phyloP scores from a whole-genome alignment of 2,329 filamentous ascomycete species.

The Xylariaceae sp. region DNA sequence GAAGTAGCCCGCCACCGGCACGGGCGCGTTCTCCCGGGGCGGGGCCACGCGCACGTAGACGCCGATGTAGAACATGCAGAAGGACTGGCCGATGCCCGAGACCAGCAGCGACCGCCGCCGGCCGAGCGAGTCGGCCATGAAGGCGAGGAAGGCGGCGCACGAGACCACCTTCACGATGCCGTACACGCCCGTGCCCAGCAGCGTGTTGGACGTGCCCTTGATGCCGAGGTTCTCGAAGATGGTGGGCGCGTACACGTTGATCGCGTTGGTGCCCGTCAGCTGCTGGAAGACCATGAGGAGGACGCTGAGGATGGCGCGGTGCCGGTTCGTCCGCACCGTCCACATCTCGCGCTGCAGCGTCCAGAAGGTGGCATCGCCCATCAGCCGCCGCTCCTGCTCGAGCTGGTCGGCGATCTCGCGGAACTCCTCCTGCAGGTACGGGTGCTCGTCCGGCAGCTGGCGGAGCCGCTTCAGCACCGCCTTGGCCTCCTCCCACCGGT shows the following conservation, averaged over 20 bases:
- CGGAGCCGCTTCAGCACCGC: conserved; percentile 50
- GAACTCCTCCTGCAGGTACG: conserved; percentile 54
- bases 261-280: conserved; percentile 54
- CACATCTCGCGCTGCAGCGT: conserved; percentile 61
- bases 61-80: conserved; percentile 61
- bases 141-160: conserved; percentile 52
- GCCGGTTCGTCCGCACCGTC: conserved; percentile 54
- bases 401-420: conserved; percentile 56
- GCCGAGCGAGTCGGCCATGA: conserved; percentile 56
- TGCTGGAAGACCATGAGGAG: conserved; percentile 62
- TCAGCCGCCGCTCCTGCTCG: conserved; percentile 55
- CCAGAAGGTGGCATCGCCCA: conserved; percentile 47
- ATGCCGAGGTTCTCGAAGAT: conserved; percentile 33
- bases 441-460: conserved; percentile 45
- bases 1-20: conserved; percentile 58
- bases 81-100: conserved; percentile 54
- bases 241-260: conserved; percentile 31
- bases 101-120: conserved; percentile 50
- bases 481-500: conserved; percentile 59
- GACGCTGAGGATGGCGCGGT: conserved; percentile 59
- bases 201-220: conserved; percentile 43
- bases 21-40: conserved; percentile 41
- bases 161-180: conserved; percentile 58
- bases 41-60: conserved; percentile 57
- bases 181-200: conserved; percentile 60